Evolutionary conservation across 495 filamentous ascomycete genomes (phyloP).

Genomic region (Aspergillus baeticus): DNA sequence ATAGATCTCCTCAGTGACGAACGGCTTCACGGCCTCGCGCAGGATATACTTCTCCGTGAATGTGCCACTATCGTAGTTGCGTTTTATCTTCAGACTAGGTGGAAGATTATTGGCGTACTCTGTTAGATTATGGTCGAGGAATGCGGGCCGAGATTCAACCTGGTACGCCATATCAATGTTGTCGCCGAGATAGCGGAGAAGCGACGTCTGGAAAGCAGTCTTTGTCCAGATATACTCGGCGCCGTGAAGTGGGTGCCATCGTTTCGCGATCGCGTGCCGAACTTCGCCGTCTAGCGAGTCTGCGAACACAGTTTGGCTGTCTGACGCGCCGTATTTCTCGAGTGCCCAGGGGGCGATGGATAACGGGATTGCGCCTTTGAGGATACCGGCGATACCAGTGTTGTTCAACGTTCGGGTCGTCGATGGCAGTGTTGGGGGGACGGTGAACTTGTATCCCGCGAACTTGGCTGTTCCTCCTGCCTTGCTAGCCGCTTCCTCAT

Average conservation of each 20-base stretch:
- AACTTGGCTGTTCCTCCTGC: not conserved
- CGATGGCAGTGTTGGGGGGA: not conserved
- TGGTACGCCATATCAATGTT: conserved; percentile 52
- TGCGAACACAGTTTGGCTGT: conserved; percentile 15
- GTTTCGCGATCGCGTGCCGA: conserved; percentile 28
- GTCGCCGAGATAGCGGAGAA: conserved; percentile 48
- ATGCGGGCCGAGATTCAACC: conserved; percentile 47
- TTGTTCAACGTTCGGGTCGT: conserved; percentile 12
- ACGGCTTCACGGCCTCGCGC: conserved; percentile 46
- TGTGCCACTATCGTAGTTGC: conserved; percentile 20
- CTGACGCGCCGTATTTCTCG: not conserved
- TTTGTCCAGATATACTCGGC: conserved; percentile 44
- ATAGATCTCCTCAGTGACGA: conserved; percentile 51
- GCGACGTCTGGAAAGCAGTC: conserved; percentile 35
- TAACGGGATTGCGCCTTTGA: not conserved
- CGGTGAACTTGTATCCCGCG: not conserved
- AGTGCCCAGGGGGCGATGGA: conserved; percentile 12
- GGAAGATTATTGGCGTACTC: conserved; percentile 49
- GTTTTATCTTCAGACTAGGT: conserved; percentile 45
- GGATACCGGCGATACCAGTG: not conserved
- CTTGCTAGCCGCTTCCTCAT: not conserved
- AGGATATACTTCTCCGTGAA: conserved; percentile 51
- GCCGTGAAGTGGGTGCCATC: conserved; percentile 53
- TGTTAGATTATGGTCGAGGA: conserved; percentile 51
- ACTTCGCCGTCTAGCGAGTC: conserved; percentile 23